Base-by-base conservation (phyloP, 306 rosid genomes). In the Senna siamea region DNA sequence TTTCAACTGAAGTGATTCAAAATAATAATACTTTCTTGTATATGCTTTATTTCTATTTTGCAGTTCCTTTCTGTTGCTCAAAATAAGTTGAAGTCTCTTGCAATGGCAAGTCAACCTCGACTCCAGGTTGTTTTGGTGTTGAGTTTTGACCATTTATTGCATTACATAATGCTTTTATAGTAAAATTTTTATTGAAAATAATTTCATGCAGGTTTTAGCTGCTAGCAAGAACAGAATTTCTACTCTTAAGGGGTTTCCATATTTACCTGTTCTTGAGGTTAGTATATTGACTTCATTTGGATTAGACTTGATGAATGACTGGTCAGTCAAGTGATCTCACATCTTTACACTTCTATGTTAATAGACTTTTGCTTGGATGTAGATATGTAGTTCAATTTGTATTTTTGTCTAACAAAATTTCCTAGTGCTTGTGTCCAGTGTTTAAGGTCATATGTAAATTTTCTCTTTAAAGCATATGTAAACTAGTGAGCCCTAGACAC, bases 21-120 rank as follows among this genome's bases (percentile, higher is more conserved):
- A 12, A 71, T 59, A 52, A 22, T 47, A 15, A 53, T 63, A 60
- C 30, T n/a, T 46, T 26, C 9, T 11, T 67, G 54, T 37, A 34
- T 74, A 38, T 59, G 32, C 59, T 74, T 23, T 43, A 41, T 41
- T 47, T 77, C 56, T 43, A 67, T 79, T 69, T 65, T 78, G 65
- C 86, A 94, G 97, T 94, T 94, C 81, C 99, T 94, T 50, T 94
- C 99, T 19, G 96, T 94, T 62, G 99, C 99, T 81, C 99, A 94
- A 78, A 94, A 94, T 85, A 92, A 94, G 82, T 83, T 94, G 87
- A 94, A 87, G 89, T 87, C 93, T 75, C 92, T 94, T 53, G 79
- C 89, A 69, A 94, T 94, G 99, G 99, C 97, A 81, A 94, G 93
- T 75, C 99, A 94, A 73, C 99, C 99, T 71, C 92, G 99, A 64